These are phyloP conservation scores for Nothophoma quercina DNA, from an alignment of 2,329 filamentous ascomycete species.

Conservation along the genomic window DNA sequence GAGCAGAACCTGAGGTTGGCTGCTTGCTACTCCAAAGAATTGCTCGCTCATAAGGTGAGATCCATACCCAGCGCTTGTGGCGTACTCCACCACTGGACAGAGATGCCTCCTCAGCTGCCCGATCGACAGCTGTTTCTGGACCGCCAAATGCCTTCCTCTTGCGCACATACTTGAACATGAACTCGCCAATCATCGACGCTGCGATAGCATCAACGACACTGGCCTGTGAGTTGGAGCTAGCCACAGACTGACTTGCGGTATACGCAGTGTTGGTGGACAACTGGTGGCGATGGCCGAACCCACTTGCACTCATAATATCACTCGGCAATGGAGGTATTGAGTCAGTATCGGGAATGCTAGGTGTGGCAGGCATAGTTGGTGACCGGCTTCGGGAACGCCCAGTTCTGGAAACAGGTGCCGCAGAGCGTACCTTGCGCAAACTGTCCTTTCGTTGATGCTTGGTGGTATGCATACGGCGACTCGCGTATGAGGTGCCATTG, in stretches of 20 bases:
- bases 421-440: slow-evolving; percentile 85
- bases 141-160: slow-evolving; percentile 91
- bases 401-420: slow-evolving; percentile 69
- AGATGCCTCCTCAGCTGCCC: slow-evolving; percentile 63
- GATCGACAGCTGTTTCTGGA: slow-evolving; percentile 61
- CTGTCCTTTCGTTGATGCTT: slow-evolving; percentile 62
- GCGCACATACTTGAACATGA: slow-evolving; percentile 92
- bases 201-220: slow-evolving; percentile 95
- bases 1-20: slow-evolving; percentile 82
- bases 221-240: slow-evolving; percentile 70
- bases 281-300: slow-evolving; percentile 61
- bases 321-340: slow-evolving; percentile 74
- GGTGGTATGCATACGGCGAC: slow-evolving; percentile 51
- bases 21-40: slow-evolving; percentile 99
- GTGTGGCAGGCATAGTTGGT: slow-evolving; percentile 71
- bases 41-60: slow-evolving; percentile 93
- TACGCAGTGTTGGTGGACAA: slow-evolving; percentile 67
- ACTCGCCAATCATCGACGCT: slow-evolving; percentile 97
- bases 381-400: slow-evolving; percentile 57
- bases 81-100: slow-evolving; percentile 74
- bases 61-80: slow-evolving; percentile 98
- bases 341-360: slow-evolving; percentile 73
- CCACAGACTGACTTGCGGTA: slow-evolving; percentile 64
- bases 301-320: slow-evolving; percentile 67
- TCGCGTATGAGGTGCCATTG: slow-evolving; percentile 44